Conservation (phyloP, 306 rosid genomes). For the Lathyrus oleraceus region DNA sequence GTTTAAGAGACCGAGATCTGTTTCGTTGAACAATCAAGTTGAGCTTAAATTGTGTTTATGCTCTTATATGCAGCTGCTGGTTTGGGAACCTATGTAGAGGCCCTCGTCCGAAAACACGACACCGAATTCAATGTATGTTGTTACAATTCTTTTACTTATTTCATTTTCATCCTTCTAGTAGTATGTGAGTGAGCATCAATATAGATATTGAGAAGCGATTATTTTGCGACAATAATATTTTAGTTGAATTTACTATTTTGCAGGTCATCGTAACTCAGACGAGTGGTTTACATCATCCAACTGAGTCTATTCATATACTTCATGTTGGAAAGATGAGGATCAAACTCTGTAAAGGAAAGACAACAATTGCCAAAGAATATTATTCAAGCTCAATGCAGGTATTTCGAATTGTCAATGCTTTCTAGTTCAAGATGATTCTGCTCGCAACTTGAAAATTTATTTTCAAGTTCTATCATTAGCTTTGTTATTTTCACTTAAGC, state of each 20-base stretch:
- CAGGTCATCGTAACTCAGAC: slow-evolving; percentile 93
- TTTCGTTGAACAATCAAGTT: slow-evolving; percentile 11
- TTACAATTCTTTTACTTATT: slow-evolving; percentile 31
- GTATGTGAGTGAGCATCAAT: background rate
- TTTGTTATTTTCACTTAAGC: background rate
- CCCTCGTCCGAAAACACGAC: slow-evolving; percentile 91
- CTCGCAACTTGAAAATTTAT: background rate
- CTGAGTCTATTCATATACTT: slow-evolving; percentile 79
- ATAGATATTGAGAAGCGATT: background rate
- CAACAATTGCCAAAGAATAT: slow-evolving; percentile 79
- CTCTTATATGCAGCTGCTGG: slow-evolving; percentile 83
- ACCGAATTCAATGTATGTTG: slow-evolving; percentile 83
- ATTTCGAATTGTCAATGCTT: slow-evolving; percentile 19
- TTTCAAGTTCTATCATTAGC: background rate
- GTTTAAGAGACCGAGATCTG: slow-evolving; percentile 14
- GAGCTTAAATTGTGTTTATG: slow-evolving; percentile 32
- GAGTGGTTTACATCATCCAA: slow-evolving; percentile 67
- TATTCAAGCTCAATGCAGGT: slow-evolving; percentile 98
- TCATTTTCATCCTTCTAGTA: background rate
- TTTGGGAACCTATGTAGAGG: slow-evolving; percentile 94
- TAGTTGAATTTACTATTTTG: slow-evolving; percentile 28
- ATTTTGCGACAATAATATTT: slow-evolving; percentile 27
- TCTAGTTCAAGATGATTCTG: slow-evolving; percentile 7
- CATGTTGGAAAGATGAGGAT: slow-evolving; percentile 98
- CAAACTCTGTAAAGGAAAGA: slow-evolving; percentile 80